Base-by-base conservation (phyloP, 805 yeast genomes). In the Myxozyma udenii region DNA sequence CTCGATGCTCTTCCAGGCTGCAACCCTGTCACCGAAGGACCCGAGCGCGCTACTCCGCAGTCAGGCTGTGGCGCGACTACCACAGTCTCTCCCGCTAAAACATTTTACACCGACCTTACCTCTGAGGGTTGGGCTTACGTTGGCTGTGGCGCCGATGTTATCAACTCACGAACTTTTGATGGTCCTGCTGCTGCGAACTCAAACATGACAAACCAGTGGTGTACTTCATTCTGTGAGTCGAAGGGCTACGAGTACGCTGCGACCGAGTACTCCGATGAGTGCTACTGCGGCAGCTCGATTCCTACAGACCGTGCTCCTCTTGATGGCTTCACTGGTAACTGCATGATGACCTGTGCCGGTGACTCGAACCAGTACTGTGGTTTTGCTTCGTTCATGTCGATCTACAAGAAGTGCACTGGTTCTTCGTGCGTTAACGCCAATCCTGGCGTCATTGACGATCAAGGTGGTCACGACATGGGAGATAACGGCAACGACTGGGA, bases 1-100 rank as follows among this genome's bases (percentile, higher is more conserved):
- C 36, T 44, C n/a, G 38, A 19, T 14, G 16, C 40, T 14, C 44
- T 44, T 12, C 48, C 48, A 5, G 48, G 48, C 21, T 44, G 48
- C 48, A 30, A 37, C 26, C 23, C 18, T 16, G 44, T 37, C 41
- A 18, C 14, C 24, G 28, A 44, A 7, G 44, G 24, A 9, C 43
- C 38, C 14, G 38, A 32, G 14, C 18, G 24, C 21, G 43, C 48
- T 12, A 11, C 6, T n/a, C 35, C 35, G 24, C n/a, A 16, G 14
- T 19, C 45, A 9, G 23, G n/a, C 16, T 42, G 45, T 21, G 42
- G 19, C 7, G 25, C 43, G n/a, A 39, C 33, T 9, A 39, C 43
- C 12, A 39, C 26, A 21, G 26, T 23, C 19, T 23, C 43, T 21
- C 19, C 26, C 16, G 43, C 23, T 12, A 39, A 23, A 7, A 5